Evolutionary conservation across 768 basidiomycete genomes (phyloP).

Genomic region (Boletellus sp.): DNA sequence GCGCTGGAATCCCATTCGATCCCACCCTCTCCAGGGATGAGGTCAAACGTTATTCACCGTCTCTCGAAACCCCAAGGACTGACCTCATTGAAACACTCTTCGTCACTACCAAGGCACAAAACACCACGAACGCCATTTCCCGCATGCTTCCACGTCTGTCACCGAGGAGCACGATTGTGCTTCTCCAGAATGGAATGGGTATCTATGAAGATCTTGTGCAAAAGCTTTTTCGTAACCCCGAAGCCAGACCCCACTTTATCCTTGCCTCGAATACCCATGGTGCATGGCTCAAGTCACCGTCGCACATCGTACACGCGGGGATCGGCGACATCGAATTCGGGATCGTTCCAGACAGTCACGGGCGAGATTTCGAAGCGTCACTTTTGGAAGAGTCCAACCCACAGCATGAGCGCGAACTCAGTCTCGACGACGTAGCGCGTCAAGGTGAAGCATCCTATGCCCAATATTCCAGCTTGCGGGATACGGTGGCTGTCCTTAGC

Average conservation of each 20-base stretch:
- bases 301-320: conserved; percentile 67
- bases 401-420: conserved; percentile 38
- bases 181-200: conserved; percentile 96
- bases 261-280: conserved; percentile 82
- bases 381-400: conserved; percentile 35
- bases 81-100: conserved; percentile 69
- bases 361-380: conserved; percentile 62
- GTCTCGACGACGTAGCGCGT: conserved; percentile 50
- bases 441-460: conserved; percentile 32
- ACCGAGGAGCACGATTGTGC: conserved; percentile 72
- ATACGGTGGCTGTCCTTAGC: conserved; percentile 64
- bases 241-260: conserved; percentile 79
- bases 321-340: conserved; percentile 73
- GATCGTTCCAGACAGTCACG: conserved; percentile 64
- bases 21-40: conserved; percentile 11
- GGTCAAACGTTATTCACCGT: conserved; percentile 14
- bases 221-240: conserved; percentile 67
- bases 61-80: conserved; percentile 13
- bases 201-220: conserved; percentile 74
- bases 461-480: conserved; percentile 59
- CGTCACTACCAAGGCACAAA: conserved; percentile 76
- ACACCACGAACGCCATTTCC: conserved; percentile 55
- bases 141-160: conserved; percentile 61
- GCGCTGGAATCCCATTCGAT: conserved; percentile 18
- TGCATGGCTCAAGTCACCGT: conserved; percentile 50